Base-by-base conservation (phyloP, 1,139 yeast species). In the Debaryomyces nepalensis region DNA sequence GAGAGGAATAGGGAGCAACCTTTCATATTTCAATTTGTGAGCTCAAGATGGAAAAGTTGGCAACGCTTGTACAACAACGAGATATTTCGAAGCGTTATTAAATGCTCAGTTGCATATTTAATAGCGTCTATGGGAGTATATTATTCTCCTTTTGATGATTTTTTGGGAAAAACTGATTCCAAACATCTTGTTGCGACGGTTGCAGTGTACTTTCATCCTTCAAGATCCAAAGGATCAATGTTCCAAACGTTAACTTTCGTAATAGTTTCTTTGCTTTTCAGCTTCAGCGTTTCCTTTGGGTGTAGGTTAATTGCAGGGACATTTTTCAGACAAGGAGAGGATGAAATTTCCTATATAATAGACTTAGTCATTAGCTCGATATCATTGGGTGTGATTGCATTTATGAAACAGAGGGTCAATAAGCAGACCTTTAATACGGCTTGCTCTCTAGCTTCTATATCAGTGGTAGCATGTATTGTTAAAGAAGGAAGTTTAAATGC, bases 171-270 rank as follows among this genome's bases (percentile, higher is more conserved):
- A 30, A 76, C 88, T 12, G 93, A 86, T 60, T 82, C 86, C 19
- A 88, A 87, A 58, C 96, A 88, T 63, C 77, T 87, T 53, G 82
- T 85, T 5, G 89, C 95, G 18, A 88, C 96, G 0, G 85, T 84
- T 12, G 87, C 88, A 1, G 95, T 87, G 2, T 88, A 88, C 60
- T 87, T 88, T 67, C 95, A 87, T 55, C 93, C 96, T 0, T 79
- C 91, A 2, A 63, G 96, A 40, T 77, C 95, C 1, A 78, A 80
- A 43, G 96, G 96, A 0, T 80, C 88, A 18, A 87, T 87, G 95
- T 77, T 82, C 44, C 90, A 87, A 57, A 81, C 90, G 7, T 61
- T 86, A 16, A 55, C 79, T 34, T 88, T 79, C 63, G 93, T 83
- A 9, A 52, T 73, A 0, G 48, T 78, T 3, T 73, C 91, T 0